Evolutionary conservation across 2,329 filamentous ascomycete species (phyloP).

Genomic region (Cercospora beticola): DNA sequence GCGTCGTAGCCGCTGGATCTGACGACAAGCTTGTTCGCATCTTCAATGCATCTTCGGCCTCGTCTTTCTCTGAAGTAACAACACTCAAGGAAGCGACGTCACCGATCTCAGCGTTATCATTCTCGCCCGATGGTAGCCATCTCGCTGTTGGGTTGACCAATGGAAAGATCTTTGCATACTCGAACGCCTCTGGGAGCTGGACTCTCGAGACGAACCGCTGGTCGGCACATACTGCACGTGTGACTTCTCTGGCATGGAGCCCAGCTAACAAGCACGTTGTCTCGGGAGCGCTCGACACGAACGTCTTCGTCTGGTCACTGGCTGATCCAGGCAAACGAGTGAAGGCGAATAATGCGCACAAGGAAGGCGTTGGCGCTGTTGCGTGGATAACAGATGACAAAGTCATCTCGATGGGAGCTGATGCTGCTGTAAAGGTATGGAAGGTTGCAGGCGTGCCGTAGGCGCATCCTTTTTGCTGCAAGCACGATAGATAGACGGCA

Average conservation of each 20-base stretch:
- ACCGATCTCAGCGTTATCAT: slow-evolving; percentile 75
- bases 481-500: background rate
- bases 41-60: slow-evolving; percentile 61
- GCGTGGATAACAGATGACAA: slow-evolving; percentile 69
- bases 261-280: slow-evolving; percentile 72
- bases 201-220: slow-evolving; percentile 77
- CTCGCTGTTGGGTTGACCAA: slow-evolving; percentile 80
- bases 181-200: slow-evolving; percentile 48
- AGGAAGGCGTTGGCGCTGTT: slow-evolving; percentile 89
- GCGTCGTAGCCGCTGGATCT: slow-evolving; percentile 71
- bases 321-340: slow-evolving; percentile 78
- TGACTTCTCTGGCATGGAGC: slow-evolving; percentile 75
- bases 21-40: slow-evolving; percentile 73
- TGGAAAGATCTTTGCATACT: slow-evolving; percentile 86
- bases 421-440: slow-evolving; percentile 93
- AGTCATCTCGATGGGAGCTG: slow-evolving; percentile 77
- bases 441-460: slow-evolving; percentile 52
- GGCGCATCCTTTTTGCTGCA: background rate
- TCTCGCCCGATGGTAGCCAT: slow-evolving; percentile 73
- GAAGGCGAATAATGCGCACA: slow-evolving; percentile 85
- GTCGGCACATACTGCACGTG: slow-evolving; percentile 68
- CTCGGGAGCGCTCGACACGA: slow-evolving; percentile 85
- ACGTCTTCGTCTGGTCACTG: slow-evolving; percentile 89
- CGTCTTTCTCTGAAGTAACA: slow-evolving; percentile 51
- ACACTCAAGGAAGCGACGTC: slow-evolving; percentile 68